Evolutionary conservation across 1,139 yeast genomes (phyloP).

Genomic region (Trichomonascaceae sp.): DNA sequence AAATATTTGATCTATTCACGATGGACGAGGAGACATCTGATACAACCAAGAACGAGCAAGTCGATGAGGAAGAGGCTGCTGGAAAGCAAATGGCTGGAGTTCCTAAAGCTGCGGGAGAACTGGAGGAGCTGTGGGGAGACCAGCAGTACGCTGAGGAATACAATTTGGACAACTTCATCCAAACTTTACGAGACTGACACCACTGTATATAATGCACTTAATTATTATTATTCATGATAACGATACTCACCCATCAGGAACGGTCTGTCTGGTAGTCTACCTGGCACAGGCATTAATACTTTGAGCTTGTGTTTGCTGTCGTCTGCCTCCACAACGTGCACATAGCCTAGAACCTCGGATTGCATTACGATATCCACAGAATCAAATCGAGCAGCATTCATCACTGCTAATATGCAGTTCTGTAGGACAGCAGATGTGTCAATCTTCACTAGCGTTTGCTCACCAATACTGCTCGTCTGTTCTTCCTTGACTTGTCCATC

Average conservation of each 20-base stretch:
- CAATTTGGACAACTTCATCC: conserved; percentile 83
- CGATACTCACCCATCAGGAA: conserved; percentile 55
- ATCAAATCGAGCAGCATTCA: conserved; percentile 45
- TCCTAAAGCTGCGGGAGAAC: conserved; percentile 56
- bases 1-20: conserved; percentile 79
- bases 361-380: conserved; percentile 38
- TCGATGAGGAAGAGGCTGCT: conserved; percentile 28
- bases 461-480: not conserved
- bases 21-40: conserved; percentile 36
- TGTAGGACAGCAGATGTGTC: conserved; percentile 50
- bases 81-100: conserved; percentile 42
- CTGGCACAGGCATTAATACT: conserved; percentile 77
- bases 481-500: conserved; percentile 12
- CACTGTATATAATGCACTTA: not conserved
- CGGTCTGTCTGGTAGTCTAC: conserved; percentile 61
- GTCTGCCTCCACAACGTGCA: conserved; percentile 43
- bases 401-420: conserved; percentile 60
- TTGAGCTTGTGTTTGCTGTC: conserved; percentile 62
- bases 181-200: conserved; percentile 34
- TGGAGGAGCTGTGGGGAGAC: conserved; percentile 95
- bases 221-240: conserved; percentile 41
- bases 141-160: conserved; percentile 94
- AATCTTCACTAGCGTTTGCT: conserved; percentile 22
- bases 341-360: conserved; percentile 56
- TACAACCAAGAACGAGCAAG: conserved; percentile 31